A percentile compares a stretch with the other conserved stretches of the same genome.
phyloP scores from a whole-genome alignment of 371 early-diverging fungal genomes.

The Mortierella sp. region DNA sequence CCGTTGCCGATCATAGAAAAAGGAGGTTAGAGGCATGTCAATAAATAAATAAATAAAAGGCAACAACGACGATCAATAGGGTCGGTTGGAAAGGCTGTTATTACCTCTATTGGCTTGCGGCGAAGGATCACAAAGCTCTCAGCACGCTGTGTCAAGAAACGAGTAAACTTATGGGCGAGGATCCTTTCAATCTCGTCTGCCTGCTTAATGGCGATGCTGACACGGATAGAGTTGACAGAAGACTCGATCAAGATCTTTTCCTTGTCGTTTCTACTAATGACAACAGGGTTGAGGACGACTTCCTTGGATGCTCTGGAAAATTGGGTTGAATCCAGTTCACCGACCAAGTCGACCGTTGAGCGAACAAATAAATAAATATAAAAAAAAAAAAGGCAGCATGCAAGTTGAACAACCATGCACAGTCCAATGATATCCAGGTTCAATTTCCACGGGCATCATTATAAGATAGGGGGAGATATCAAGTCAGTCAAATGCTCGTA shows the following conservation, averaged over 20 bases:
- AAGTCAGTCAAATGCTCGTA: too few relatives aligned
- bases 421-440: not conserved
- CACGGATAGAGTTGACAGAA: conserved; percentile 93
- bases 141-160: conserved; percentile 97
- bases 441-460: not conserved
- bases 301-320: conserved; percentile 75
- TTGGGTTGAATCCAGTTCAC: not conserved
- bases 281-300: conserved; percentile 88
- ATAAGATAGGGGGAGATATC: too few relatives aligned
- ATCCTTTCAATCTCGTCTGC: conserved; percentile 97
- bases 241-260: conserved; percentile 94
- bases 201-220: conserved; percentile 97
- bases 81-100: not conserved
- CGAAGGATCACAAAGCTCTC: conserved; percentile 96
- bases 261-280: conserved; percentile 94
- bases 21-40: not conserved
- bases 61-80: not conserved
- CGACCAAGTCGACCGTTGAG: too few relatives aligned
- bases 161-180: conserved; percentile 94
- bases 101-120: conserved; percentile 88
- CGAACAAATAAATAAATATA: too few relatives aligned
- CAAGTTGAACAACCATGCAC: too few relatives aligned
- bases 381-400: too few relatives aligned
- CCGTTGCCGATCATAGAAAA: not conserved
- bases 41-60: not conserved